phyloP scores from a whole-genome alignment of 1,284 basidiomycete species.

The Veloboletus limbatus region DNA sequence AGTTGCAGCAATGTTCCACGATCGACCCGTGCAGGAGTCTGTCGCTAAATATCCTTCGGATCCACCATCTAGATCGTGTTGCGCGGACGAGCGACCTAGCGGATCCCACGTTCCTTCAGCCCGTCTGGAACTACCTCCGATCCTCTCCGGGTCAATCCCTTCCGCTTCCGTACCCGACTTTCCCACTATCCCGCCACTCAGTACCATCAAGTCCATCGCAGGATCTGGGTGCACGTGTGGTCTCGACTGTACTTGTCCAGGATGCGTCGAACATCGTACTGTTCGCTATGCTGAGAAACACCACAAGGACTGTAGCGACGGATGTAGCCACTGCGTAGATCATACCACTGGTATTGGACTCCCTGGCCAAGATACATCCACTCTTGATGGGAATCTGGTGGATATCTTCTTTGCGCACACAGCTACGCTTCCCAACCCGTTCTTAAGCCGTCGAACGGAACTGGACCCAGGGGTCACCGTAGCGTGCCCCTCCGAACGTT shows the following conservation, averaged over 20 bases:
- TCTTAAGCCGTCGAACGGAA: constrained; percentile 41
- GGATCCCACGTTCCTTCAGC: constrained; percentile 3
- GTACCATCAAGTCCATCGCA: constrained; percentile 51
- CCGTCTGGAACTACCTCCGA: constrained; percentile 31
- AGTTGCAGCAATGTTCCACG: constrained; percentile 45
- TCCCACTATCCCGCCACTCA: constrained; percentile 57
- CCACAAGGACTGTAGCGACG: constrained; percentile 53
- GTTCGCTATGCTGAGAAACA: constrained; percentile 42
- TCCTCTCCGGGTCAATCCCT: constrained; percentile 11
- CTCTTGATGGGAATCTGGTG: constrained; percentile 39
- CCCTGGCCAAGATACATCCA: constrained; percentile 28
- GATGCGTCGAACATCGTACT: constrained; percentile 66
- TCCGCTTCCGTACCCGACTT: constrained; percentile 41
- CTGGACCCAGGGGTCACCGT: constrained; percentile 51
- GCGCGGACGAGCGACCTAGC: not conserved
- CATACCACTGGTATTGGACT: constrained; percentile 43
- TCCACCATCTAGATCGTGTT: constrained; percentile 14
- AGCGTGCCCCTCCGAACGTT: constrained; percentile 43
- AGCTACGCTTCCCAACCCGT: constrained; percentile 55
- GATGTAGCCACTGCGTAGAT: constrained; percentile 67
- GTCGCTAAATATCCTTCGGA: constrained; percentile 5
- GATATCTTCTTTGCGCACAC: constrained; percentile 65
- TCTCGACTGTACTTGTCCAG: constrained; percentile 65
- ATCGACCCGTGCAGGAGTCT: constrained; percentile 7
- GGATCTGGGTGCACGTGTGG: constrained; percentile 71